Percentiles rank a stretch among this genome's conserved stretches.
Conservation (phyloP, 306 rosid genomes). For the Leucaena leucocephala region DNA sequence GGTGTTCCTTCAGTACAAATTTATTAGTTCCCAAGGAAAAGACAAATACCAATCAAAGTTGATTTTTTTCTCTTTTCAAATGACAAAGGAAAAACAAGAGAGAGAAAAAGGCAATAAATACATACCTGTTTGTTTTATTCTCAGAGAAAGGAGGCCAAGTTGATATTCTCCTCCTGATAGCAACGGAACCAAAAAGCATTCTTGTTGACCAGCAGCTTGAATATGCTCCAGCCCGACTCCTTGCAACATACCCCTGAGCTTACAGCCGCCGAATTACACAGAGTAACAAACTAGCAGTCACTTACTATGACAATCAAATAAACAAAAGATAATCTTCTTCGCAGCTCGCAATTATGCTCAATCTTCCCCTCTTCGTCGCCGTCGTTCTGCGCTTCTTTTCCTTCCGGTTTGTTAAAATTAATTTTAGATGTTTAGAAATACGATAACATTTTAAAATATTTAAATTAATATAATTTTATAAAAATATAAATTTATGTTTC, state of each 20-base stretch:
- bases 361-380: neutral
- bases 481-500: too few species aligned
- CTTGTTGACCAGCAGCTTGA: constrained; percentile 17
- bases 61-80: neutral
- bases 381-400: neutral
- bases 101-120: constrained; percentile 9
- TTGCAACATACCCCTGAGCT: neutral
- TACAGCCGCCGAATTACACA: neutral
- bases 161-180: constrained; percentile 60
- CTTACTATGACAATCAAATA: neutral
- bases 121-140: constrained; percentile 85
- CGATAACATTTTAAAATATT: too few species aligned
- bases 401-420: too few species aligned
- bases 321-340: neutral
- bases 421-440: too few species aligned
- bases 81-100: neutral
- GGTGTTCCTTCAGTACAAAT: neutral
- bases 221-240: constrained; percentile 2
- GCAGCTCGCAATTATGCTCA: neutral
- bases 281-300: neutral
- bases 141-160: constrained; percentile 52
- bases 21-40: neutral
- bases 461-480: too few species aligned
- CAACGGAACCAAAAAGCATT: constrained; percentile 44
- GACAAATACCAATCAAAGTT: constrained; percentile 4